Base-by-base conservation (phyloP, 306 rosid genomes). In the Sechiopsis laciniata region DNA sequence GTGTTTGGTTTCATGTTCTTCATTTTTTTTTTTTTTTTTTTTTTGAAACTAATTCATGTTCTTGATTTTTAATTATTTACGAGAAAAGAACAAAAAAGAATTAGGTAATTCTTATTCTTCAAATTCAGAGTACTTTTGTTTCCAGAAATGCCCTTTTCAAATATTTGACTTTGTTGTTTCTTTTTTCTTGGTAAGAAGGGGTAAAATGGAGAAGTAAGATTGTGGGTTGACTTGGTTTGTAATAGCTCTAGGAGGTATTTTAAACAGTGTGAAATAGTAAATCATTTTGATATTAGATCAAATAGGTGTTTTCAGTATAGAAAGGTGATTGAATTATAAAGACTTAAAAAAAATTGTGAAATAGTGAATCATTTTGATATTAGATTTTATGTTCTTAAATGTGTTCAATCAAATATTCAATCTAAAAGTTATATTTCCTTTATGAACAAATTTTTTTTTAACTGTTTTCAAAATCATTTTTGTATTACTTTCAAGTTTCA, bases 1-100 rank as follows among this genome's bases (percentile, higher is more conserved):
- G 75, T 55, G 64, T 72, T 72, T 55, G 61, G 64, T n/a, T 29
- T 54, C 75, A 71, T 71, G 42, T 37, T 4, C 64, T 72, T 72
- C 52, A 52, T 54, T 48, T 7, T 69, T 37, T n/a, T n/a, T n/a
- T n/a, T n/a, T n/a, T n/a, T n/a, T n/a, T n/a, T n/a, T n/a, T n/a
- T n/a, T n/a, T n/a, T n/a, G n/a, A n/a, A n/a, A n/a, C n/a, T n/a
- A n/a, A n/a, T 29, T 54, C 75, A 71, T 71, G 42, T 37, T 4
- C 64, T 72, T 72, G 63, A 52, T 54, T 48, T 7, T 69, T 37
- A 5, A 46, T 46, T 45, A 46, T 40, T 2, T 1, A 48, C 11
- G 4, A 13, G 13, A 45, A 19, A 66, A 10, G 9, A 20, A 66
- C 15, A 0, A 29, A 14, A 64, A 21, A 8, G 22, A 15, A 64